Conservation (phyloP, 1,139 yeast species). For the Citeromyces hawaiiensis region DNA sequence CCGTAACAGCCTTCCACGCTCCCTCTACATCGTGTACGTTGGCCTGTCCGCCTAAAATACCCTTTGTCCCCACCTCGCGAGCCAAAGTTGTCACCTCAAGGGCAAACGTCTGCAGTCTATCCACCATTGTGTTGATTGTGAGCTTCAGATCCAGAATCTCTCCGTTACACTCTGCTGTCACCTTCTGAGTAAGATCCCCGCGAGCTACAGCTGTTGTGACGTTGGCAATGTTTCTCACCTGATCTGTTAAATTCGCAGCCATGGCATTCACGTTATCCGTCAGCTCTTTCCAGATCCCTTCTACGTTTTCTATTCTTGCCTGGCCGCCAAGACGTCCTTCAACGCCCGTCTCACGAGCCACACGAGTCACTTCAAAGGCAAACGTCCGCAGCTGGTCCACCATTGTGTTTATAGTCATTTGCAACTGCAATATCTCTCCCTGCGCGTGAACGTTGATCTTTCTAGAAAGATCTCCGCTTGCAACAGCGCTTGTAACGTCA, state of each 20-base stretch:
- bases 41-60: slow-evolving; percentile 85
- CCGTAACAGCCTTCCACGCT: slow-evolving; percentile 87
- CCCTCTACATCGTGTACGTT: slow-evolving; percentile 89
- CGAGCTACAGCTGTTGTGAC: slow-evolving; percentile 91
- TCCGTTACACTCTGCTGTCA: slow-evolving; percentile 82
- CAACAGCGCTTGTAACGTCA: slow-evolving; percentile 78
- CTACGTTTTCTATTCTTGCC: slow-evolving; percentile 72
- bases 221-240: slow-evolving; percentile 80
- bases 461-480: slow-evolving; percentile 64
- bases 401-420: slow-evolving; percentile 74
- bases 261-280: slow-evolving; percentile 85
- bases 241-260: slow-evolving; percentile 80
- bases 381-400: slow-evolving; percentile 80
- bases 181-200: slow-evolving; percentile 77
- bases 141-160: slow-evolving; percentile 71
- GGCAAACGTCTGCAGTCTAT: slow-evolving; percentile 79
- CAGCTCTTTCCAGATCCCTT: slow-evolving; percentile 82
- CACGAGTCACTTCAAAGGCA: slow-evolving; percentile 81
- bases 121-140: slow-evolving; percentile 83
- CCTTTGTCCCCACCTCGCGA: slow-evolving; percentile 81
- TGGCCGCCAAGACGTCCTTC: slow-evolving; percentile 83
- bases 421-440: slow-evolving; percentile 69
- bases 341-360: slow-evolving; percentile 84
- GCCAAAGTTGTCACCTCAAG: slow-evolving; percentile 79
- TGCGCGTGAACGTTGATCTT: slow-evolving; percentile 77